phyloP scores from a whole-genome alignment of 164 flowering plant species.

The Cinnamomum micranthum region DNA sequence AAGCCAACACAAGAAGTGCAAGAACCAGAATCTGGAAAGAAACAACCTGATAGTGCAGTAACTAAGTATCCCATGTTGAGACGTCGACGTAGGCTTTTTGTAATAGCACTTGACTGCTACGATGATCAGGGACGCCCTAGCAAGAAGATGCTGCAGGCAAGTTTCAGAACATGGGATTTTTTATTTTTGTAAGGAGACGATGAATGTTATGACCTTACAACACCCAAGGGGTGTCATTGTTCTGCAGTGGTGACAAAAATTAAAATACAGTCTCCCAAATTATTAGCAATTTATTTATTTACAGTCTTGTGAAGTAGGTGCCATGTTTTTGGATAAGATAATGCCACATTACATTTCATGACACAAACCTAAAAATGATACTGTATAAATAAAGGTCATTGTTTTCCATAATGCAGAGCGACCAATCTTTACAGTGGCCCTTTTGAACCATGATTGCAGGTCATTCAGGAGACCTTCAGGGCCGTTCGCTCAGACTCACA shows the following conservation, averaged over 20 bases:
- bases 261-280: neutral
- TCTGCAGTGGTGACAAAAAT: neutral
- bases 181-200: too few relatives aligned
- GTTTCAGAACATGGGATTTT: neutral
- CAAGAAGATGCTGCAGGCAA: slow-evolving; percentile 43
- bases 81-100: slow-evolving; percentile 53
- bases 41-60: slow-evolving; percentile 31
- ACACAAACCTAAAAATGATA: neutral
- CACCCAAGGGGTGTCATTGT: neutral
- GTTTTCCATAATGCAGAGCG: neutral
- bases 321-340: neutral
- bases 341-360: neutral
- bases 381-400: neutral
- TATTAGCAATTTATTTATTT: neutral
- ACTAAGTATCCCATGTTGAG: slow-evolving; percentile 70
- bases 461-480: slow-evolving; percentile 59
- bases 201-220: neutral
- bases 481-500: slow-evolving; percentile 55
- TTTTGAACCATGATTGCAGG: slow-evolving; percentile 1
- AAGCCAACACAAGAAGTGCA: slow-evolving; percentile 31
- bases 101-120: slow-evolving; percentile 81
- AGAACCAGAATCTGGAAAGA: slow-evolving; percentile 35
- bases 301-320: neutral
- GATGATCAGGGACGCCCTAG: slow-evolving; percentile 58
- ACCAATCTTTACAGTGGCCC: neutral